Evolutionary conservation across 2,329 filamentous ascomycete species (phyloP), one percentile per base, ranked within the genome.

Genomic region (Colletotrichum incanum): DNA sequence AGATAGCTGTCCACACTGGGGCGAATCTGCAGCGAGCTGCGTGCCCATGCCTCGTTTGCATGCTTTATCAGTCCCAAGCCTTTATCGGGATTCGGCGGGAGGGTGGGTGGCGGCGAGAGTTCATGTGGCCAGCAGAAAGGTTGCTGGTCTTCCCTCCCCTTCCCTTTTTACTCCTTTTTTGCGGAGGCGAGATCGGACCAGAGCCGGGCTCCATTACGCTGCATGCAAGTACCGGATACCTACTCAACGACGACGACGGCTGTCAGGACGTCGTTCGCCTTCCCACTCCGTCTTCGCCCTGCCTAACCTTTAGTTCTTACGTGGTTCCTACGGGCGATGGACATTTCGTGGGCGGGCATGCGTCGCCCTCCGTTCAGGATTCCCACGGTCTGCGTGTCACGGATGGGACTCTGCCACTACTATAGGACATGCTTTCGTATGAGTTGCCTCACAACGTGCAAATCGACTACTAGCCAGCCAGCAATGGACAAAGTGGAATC

Each of bases 161-260:
- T 39, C 28, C 11, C 31, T 23, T 23, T 11, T n/a, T n/a, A n/a
- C n/a, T n/a, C n/a, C n/a, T n/a, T 23, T 62, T 34, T 26, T 37
- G 23, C 28, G 45, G 45, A 62, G 59, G 45, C 59, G 59, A 50
- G n/a, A 39, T 62, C 59, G 59, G 59, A 14, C 20, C 43, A 62
- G 43, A 49, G 43, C 43, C 31, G 23, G 31, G 5, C n/a, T 26
- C 45, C 59, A 45, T 62, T 47, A 62, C 16, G 59, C 45, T 37
- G 31, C 45, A 37, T 26, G 8, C 20, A 28, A 39, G 9, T 18
- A 37, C 4, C 37, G 43, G 31, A 49, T 31, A 45, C 58, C 12
- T 37, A 26, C 20, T 49, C 5, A 31, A 49, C n/a, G 18, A 50
- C 28, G 16, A 47, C 28, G 28, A 37, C 31, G 4, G 43, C 41